phyloP scores from a whole-genome alignment of 768 basidiomycete genomes.

The Leccinum uliginosum region DNA sequence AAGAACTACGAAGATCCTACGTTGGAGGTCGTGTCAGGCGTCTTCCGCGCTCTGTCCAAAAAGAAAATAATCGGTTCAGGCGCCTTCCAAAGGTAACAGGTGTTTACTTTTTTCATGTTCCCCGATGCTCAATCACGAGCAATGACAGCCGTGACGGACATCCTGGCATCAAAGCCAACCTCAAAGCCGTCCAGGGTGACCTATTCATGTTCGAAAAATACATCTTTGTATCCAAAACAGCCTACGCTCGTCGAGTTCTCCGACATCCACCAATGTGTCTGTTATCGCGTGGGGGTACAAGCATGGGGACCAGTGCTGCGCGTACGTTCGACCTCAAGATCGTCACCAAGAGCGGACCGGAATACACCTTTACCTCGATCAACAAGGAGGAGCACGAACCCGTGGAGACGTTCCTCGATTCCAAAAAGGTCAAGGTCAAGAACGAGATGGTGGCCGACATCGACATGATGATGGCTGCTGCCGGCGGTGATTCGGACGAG shows the following conservation, averaged over 20 bases:
- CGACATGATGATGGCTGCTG: conserved; percentile 66
- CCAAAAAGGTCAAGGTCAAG: conserved; percentile 91
- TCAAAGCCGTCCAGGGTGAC: conserved; percentile 95
- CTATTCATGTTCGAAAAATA: conserved; percentile 98
- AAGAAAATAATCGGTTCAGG: conserved; percentile 91
- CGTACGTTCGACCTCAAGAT: conserved; percentile 94
- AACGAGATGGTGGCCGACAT: conserved; percentile 93
- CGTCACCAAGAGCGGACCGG: conserved; percentile 77
- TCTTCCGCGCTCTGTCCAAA: conserved; percentile 86
- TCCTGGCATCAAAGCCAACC: conserved; percentile 94
- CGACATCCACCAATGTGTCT: conserved; percentile 86
- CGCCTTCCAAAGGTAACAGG: conserved; percentile 72
- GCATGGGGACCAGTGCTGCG: conserved; percentile 75
- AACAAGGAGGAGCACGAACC: conserved; percentile 93
- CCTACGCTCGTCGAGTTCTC: conserved; percentile 86
- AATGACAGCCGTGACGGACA: conserved; percentile 73
- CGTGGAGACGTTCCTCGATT: conserved; percentile 81
- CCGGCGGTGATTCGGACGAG: conserved; percentile 66
- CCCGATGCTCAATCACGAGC: neutral
- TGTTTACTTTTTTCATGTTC: neutral
- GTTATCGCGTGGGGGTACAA: conserved; percentile 91
- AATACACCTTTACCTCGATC: conserved; percentile 88
- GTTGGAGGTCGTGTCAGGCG: conserved; percentile 89
- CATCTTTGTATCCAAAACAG: conserved; percentile 94
- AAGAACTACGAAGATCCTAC: conserved; percentile 94